Percentiles rank a stretch among this genome's conserved stretches.
phyloP scores from a whole-genome alignment of 345 rosid genomes.

The Eucalyptus guilfoylei region DNA sequence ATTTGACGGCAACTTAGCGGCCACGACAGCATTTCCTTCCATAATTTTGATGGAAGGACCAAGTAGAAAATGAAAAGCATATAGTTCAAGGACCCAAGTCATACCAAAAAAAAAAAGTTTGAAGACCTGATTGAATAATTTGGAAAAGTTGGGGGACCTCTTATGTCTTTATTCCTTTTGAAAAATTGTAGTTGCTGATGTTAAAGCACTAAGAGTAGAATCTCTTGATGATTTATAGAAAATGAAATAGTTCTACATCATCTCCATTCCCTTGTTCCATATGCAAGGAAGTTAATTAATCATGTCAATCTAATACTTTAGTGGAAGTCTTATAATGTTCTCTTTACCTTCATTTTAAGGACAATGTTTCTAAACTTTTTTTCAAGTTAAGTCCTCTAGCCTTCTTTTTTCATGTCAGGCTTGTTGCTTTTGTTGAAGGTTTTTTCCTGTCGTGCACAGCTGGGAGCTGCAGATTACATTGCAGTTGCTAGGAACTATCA shows the following conservation, averaged over 20 bases:
- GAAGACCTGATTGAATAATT: neutral
- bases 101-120: neutral
- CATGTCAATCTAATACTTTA: neutral
- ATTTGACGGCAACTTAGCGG: neutral
- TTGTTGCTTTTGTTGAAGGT: neutral
- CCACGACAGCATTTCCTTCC: neutral
- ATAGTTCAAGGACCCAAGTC: neutral
- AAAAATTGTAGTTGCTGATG: neutral
- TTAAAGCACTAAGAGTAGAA: neutral
- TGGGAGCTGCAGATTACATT: slow-evolving; percentile 92
- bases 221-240: neutral
- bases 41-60: neutral
- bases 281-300: neutral
- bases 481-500: slow-evolving; percentile 74
- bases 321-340: neutral
- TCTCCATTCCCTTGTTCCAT: neutral
- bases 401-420: neutral
- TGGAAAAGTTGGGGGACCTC: neutral
- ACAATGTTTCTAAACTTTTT: neutral
- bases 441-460: slow-evolving; percentile 11
- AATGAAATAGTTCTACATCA: neutral
- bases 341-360: neutral
- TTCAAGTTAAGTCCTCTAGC: neutral
- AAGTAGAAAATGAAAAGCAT: neutral
- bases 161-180: neutral